Evolutionary conservation across 139 green algal species (phyloP), one percentile per base, ranked within the genome.

Genomic region (Edaphochlamys debaryana): DNA sequence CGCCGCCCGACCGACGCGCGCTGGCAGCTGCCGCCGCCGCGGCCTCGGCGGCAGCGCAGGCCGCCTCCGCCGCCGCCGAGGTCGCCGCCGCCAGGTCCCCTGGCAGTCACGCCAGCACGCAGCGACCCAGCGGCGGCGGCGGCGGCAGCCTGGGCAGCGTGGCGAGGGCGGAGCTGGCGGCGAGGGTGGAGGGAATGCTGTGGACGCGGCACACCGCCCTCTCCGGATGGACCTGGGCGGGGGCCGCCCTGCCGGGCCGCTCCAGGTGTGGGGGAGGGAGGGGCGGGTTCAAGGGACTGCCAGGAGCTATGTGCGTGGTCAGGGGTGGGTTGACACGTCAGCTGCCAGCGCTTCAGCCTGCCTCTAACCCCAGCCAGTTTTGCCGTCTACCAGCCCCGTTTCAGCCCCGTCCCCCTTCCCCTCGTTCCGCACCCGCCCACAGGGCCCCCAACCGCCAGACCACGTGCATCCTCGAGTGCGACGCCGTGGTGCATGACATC

Each of bases 381-480:
- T n/a, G n/a, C n/a, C n/a, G n/a, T n/a, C n/a, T n/a, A n/a, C n/a
- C n/a, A n/a, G n/a, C n/a, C n/a, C n/a, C n/a, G n/a, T n/a, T n/a
- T n/a, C n/a, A n/a, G n/a, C n/a, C n/a, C n/a, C n/a, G n/a, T n/a
- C n/a, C n/a, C n/a, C n/a, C n/a, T n/a, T n/a, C n/a, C n/a, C n/a
- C n/a, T n/a, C n/a, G n/a, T n/a, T n/a, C n/a, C 5, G 38, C 4
- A 30, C 25, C 56, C 69, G 48, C 52, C 42, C 66, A 41, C 69
- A 79, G 73, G 52, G 56, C 54, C 19, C 94, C 93, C 2, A 38
- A 50, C 1, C 82, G 88, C 22, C 94, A 96, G 52, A 98, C 87
- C 79, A 88, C 40, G 0, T 98, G 95, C 76, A 86, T 96, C 60
- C 80, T 99, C 58, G 96, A 99, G 90, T 87, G 86, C 32, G 95